These are phyloP conservation scores for Yamadazyma spencermartinsiae DNA, from an alignment of 1,139 yeast genomes.

Conservation along the genomic window DNA sequence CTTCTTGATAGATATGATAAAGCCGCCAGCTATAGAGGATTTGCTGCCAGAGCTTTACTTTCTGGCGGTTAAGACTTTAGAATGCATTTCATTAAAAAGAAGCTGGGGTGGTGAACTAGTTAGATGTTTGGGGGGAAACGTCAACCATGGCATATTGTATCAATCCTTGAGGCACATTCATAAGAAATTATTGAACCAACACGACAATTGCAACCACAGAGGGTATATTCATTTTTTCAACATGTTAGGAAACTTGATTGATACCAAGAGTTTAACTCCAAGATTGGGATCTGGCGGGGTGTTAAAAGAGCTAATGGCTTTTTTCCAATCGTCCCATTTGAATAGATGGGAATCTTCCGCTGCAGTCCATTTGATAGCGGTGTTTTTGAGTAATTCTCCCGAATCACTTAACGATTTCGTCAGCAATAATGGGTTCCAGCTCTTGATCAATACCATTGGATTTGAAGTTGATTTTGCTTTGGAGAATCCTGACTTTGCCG, in stretches of 20 bases:
- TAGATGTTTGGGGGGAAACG: constrained; percentile 85
- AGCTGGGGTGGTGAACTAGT: constrained; percentile 78
- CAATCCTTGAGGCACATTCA: constrained; percentile 67
- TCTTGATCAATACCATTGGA: constrained; percentile 61
- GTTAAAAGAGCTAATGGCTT: constrained; percentile 62
- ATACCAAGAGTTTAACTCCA: constrained; percentile 50
- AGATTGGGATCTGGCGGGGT: constrained; percentile 66
- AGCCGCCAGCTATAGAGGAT: constrained; percentile 52
- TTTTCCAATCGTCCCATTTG: constrained; percentile 53
- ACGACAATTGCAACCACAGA: constrained; percentile 38
- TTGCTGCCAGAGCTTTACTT: constrained; percentile 54
- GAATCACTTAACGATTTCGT: constrained; percentile 61
- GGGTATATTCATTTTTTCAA: constrained; percentile 57
- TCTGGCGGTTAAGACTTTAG: constrained; percentile 68
- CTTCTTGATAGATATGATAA: constrained; percentile 66
- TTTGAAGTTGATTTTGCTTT: constrained; percentile 69
- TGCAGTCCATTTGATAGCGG: constrained; percentile 62
- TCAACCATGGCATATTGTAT: constrained; percentile 79
- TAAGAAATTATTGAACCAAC: constrained; percentile 42
- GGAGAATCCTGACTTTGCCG: constrained; percentile 52
- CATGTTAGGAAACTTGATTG: constrained; percentile 58
- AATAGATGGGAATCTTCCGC: constrained; percentile 63
- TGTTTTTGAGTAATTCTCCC: constrained; percentile 48
- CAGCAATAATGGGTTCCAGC: constrained; percentile 62
- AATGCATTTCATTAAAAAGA: constrained; percentile 67